These are phyloP conservation scores for Adansonia grandidieri DNA, from an alignment of 441 rosid genomes.

Conservation along the genomic window DNA sequence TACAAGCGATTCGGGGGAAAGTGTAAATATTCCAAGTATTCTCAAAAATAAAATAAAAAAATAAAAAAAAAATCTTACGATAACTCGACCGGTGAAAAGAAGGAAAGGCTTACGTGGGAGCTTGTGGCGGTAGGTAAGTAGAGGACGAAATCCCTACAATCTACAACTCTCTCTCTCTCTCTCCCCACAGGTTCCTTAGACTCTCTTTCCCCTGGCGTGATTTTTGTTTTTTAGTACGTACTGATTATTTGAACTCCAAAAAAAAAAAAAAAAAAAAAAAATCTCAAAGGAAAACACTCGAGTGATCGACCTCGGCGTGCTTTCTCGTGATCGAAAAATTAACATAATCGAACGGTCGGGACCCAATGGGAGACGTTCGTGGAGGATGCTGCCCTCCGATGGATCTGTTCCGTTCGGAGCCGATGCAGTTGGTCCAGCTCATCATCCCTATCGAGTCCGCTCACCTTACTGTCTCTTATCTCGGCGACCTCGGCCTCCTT, in stretches of 20 bases:
- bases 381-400: slow-evolving; percentile 85
- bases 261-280: not conserved
- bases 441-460: slow-evolving; percentile 88
- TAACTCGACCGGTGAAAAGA: not conserved
- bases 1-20: too few species aligned
- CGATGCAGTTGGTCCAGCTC: slow-evolving; percentile 86
- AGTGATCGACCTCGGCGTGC: slow-evolving; percentile 18
- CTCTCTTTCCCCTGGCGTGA: not conserved
- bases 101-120: slow-evolving; percentile 27
- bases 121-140: slow-evolving; percentile 25
- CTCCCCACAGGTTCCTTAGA: slow-evolving; percentile 17
- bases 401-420: slow-evolving; percentile 88
- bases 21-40: not conserved
- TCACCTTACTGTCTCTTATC: slow-evolving; percentile 78
- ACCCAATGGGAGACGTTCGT: slow-evolving; percentile 49
- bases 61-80: not conserved
- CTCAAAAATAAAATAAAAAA: not conserved
- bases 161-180: not conserved
- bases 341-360: slow-evolving; percentile 25
- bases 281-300: not conserved
- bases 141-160: slow-evolving; percentile 24
- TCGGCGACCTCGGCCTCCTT: slow-evolving; percentile 83
- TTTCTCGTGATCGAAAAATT: slow-evolving; percentile 10
- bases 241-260: not conserved
- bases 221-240: slow-evolving; percentile 10